phyloP scores from a whole-genome alignment of 345 rosid species.

The Eutrema japonicum region DNA sequence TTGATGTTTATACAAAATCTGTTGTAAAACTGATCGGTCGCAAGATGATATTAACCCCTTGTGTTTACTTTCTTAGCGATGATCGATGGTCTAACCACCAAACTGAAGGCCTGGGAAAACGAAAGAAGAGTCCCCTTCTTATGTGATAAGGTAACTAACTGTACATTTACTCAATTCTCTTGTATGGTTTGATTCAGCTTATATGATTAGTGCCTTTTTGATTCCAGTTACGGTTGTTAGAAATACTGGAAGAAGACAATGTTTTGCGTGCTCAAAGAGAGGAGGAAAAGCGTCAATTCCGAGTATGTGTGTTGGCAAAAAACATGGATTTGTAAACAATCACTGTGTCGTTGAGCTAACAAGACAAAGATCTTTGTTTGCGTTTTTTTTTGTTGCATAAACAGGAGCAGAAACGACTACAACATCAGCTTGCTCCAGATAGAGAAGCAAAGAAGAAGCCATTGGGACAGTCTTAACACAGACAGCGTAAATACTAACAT shows the following conservation, averaged over 20 bases:
- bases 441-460: slow-evolving; percentile 86
- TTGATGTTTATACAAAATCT: background rate
- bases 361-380: background rate
- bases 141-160: slow-evolving; percentile 64
- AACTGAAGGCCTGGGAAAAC: slow-evolving; percentile 79
- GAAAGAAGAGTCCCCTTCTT: slow-evolving; percentile 73
- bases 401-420: slow-evolving; percentile 81
- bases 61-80: slow-evolving; percentile 47
- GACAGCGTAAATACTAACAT: slow-evolving; percentile 29
- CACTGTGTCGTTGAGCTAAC: background rate
- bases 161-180: slow-evolving; percentile 17
- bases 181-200: slow-evolving; percentile 23
- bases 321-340: slow-evolving; percentile 22
- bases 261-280: slow-evolving; percentile 62
- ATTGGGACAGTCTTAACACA: slow-evolving; percentile 55
- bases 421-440: slow-evolving; percentile 70
- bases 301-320: slow-evolving; percentile 50
- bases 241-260: slow-evolving; percentile 60
- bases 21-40: background rate
- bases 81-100: slow-evolving; percentile 63
- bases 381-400: background rate
- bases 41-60: background rate
- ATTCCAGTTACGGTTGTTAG: slow-evolving; percentile 59
- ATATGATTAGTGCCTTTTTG: slow-evolving; percentile 25
- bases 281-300: slow-evolving; percentile 74